Evolutionary conservation across 208 protist species (phyloP).

Genomic region (Balamuthia mandrillaris): DNA sequence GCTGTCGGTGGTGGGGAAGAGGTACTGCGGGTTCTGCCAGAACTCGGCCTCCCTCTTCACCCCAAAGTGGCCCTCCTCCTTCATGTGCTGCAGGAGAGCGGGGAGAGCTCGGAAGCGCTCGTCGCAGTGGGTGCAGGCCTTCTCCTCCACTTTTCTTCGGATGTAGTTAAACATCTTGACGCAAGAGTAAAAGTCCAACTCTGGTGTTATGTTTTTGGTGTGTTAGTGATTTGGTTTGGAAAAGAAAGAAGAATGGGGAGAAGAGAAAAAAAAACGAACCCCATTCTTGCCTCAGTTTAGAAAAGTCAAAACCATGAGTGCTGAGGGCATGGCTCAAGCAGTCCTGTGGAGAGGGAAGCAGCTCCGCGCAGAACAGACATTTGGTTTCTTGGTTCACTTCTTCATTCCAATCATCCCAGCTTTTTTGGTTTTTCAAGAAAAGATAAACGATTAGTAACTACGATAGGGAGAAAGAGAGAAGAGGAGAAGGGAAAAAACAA

Average conservation of each 20-base stretch:
- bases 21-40: slow-evolving; percentile 15
- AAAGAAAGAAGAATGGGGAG: neutral
- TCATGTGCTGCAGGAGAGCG: neutral
- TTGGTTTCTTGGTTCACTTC: slow-evolving; percentile 24
- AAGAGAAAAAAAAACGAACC: neutral
- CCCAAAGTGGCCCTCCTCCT: neutral
- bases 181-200: slow-evolving; percentile 48
- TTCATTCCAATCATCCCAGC: slow-evolving; percentile 46
- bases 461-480: too few species aligned
- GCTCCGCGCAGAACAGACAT: slow-evolving; percentile 41
- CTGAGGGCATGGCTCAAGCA: slow-evolving; percentile 19
- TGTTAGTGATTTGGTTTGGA: too few species aligned
- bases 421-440: neutral
- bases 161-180: slow-evolving; percentile 54
- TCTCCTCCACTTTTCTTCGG: slow-evolving; percentile 35
- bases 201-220: too few species aligned
- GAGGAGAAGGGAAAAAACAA: too few species aligned
- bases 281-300: slow-evolving; percentile 2
- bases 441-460: too few species aligned
- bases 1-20: neutral
- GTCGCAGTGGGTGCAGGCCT: neutral
- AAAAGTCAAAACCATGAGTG: slow-evolving; percentile 45
- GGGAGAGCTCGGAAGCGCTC: neutral
- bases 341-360: neutral
- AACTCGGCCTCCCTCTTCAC: neutral